Evolutionary conservation across 1,284 basidiomycete genomes (phyloP).

Genomic region (Sporisorium scitamineum): DNA sequence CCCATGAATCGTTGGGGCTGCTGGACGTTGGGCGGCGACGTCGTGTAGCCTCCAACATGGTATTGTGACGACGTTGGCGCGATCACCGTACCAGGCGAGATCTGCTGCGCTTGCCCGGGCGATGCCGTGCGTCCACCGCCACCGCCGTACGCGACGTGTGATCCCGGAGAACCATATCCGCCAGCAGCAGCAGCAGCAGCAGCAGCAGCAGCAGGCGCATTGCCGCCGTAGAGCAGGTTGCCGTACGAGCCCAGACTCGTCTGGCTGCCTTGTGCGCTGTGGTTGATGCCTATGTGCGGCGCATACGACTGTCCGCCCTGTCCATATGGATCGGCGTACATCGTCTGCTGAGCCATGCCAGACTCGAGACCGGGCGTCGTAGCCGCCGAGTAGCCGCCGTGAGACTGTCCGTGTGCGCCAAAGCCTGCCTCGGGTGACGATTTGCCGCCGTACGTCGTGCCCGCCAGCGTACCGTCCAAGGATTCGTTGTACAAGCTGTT

Average conservation of each 20-base stretch:
- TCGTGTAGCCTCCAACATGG: conserved; percentile 21
- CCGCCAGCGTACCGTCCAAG: conserved; percentile 39
- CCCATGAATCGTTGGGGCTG: conserved; percentile 33
- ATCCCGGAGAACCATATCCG: conserved; percentile 15
- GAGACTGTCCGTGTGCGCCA: conserved; percentile 23
- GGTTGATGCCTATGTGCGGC: conserved; percentile 28
- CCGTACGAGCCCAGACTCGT: conserved; percentile 50
- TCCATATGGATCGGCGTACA: conserved; percentile 39
- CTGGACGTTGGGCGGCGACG: conserved; percentile 27
- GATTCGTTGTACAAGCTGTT: conserved; percentile 51
- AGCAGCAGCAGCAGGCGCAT: conserved; percentile 4
- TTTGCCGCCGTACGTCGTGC: conserved; percentile 39
- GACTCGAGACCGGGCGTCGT: conserved; percentile 25
- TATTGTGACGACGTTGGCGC: conserved; percentile 24
- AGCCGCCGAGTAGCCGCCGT: conserved; percentile 21
- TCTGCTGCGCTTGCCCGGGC: conserved; percentile 33
- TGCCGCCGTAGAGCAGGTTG: conserved; percentile 42
- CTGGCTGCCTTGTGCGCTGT: conserved; percentile 40
- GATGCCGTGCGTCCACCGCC: conserved; percentile 11
- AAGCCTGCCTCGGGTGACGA: conserved; percentile 34
- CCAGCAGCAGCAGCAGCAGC: conserved; percentile 4
- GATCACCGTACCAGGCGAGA: conserved; percentile 42
- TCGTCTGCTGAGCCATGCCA: conserved; percentile 25
- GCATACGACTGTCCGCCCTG: conserved; percentile 21
- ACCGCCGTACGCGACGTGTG: conserved; percentile 19